Conservation (phyloP, 2,329 filamentous ascomycete species). For the Paecilomyces niveus region DNA sequence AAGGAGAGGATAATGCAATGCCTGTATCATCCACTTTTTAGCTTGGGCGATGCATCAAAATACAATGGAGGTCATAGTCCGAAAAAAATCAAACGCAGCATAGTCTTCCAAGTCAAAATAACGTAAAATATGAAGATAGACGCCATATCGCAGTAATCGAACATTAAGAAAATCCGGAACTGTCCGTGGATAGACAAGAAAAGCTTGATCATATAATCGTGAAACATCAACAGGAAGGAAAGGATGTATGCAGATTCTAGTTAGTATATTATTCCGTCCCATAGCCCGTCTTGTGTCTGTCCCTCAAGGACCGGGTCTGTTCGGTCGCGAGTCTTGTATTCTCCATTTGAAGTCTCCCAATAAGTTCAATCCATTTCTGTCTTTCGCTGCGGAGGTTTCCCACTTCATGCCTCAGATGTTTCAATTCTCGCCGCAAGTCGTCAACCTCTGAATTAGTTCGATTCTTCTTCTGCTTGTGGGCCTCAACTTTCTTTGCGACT, state of each 20-base stretch:
- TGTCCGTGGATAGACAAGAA: background rate
- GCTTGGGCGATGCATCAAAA: background rate
- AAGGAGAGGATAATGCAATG: background rate
- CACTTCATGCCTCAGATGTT: conserved; percentile 41
- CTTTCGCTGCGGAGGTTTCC: conserved; percentile 44
- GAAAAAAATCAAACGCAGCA: background rate
- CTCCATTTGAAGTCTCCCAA: conserved; percentile 51
- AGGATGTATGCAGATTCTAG: background rate
- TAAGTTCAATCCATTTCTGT: conserved; percentile 42
- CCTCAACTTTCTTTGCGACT: conserved; percentile 32
- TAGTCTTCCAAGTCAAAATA: background rate
- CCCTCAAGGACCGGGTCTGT: conserved; percentile 7
- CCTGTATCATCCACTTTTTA: background rate
- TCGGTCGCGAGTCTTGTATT: conserved; percentile 42
- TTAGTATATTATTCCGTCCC: background rate
- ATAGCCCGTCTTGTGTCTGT: background rate
- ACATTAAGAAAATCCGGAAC: background rate
- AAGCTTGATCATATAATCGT: background rate
- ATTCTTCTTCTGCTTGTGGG: conserved; percentile 31
- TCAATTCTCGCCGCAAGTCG: conserved; percentile 41
- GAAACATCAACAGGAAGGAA: background rate
- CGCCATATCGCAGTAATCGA: background rate
- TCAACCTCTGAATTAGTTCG: conserved; percentile 38
- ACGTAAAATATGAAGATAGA: background rate
- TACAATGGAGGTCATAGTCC: background rate